Conservation (phyloP, 306 rosid genomes). For the Astragalus membranaceus region DNA sequence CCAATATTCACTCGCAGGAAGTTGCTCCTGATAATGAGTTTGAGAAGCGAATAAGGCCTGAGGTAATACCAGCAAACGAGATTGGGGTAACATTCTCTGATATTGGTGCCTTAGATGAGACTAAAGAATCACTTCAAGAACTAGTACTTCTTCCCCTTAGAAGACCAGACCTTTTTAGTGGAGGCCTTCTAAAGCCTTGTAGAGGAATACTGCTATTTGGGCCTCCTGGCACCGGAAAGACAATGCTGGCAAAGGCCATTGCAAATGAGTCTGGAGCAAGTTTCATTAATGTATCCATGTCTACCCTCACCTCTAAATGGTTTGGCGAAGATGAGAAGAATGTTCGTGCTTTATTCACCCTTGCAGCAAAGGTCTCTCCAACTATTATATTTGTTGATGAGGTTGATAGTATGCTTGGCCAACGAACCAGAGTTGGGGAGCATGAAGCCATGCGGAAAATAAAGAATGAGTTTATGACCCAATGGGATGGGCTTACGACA, state of each 20-base stretch:
- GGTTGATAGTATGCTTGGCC: constrained; percentile 99
- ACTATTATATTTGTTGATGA: constrained; percentile 95
- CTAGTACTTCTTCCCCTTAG: constrained; percentile 91
- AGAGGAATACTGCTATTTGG: constrained; percentile 89
- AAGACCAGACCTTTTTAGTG: constrained; percentile 83
- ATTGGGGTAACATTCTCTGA: constrained; percentile 73
- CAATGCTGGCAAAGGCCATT: constrained; percentile 97
- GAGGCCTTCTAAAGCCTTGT: constrained; percentile 89
- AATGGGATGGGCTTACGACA: constrained; percentile 86
- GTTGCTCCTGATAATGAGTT: constrained; percentile 78
- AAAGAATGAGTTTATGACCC: constrained; percentile 87
- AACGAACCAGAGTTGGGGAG: constrained; percentile 86
- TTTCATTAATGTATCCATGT: constrained; percentile 92
- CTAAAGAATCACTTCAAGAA: constrained; percentile 93
- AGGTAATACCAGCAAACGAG: constrained; percentile 83
- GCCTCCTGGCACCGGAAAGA: constrained; percentile 98
- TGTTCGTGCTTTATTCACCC: constrained; percentile 80
- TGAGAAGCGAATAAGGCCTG: constrained; percentile 92
- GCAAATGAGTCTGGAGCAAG: constrained; percentile 94
- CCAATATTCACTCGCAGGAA: constrained; percentile 42
- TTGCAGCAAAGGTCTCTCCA: constrained; percentile 93
- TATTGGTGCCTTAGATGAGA: constrained; percentile 82
- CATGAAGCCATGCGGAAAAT: constrained; percentile 98
- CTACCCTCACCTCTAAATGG: constrained; percentile 94
- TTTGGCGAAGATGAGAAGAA: constrained; percentile 97